Evolutionary conservation across 1,284 basidiomycete species (phyloP).

Genomic region (Pyrrhoderma lamaoense): DNA sequence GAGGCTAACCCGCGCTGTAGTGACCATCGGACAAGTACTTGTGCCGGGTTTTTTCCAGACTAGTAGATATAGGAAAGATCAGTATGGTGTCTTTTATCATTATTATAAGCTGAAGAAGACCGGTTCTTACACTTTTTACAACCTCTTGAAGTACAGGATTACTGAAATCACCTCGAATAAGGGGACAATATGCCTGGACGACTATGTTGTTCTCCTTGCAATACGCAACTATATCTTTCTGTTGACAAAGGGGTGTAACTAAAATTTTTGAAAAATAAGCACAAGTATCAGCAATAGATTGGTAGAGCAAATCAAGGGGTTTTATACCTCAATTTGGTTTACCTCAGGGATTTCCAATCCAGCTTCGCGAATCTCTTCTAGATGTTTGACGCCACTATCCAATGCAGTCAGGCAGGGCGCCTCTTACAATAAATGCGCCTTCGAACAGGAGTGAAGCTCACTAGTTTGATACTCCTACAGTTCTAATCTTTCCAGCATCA

Average conservation of each 20-base stretch:
- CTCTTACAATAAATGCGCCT: not conserved
- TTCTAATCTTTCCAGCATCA: conserved; percentile 40
- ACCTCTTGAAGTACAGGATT: conserved; percentile 37
- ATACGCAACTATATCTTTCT: conserved; percentile 41
- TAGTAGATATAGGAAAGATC: conserved; percentile 27
- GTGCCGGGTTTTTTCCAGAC: conserved; percentile 45
- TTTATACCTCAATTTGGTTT: conserved; percentile 39
- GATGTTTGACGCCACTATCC: conserved; percentile 40
- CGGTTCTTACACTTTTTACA: conserved; percentile 33
- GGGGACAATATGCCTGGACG: conserved; percentile 47
- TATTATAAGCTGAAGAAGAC: conserved; percentile 36
- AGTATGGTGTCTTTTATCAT: conserved; percentile 31
- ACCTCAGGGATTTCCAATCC: conserved; percentile 38
- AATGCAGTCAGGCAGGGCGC: not conserved
- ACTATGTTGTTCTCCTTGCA: conserved; percentile 39
- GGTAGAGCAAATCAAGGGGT: not conserved
- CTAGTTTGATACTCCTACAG: conserved; percentile 55
- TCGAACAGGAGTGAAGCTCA: conserved; percentile 21
- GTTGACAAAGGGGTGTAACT: conserved; percentile 53
- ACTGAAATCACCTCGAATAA: conserved; percentile 37
- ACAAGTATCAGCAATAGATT: too few species aligned
- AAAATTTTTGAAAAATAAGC: too few species aligned
- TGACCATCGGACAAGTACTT: conserved; percentile 64
- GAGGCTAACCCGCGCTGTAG: conserved; percentile 49
- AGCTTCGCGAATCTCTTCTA: conserved; percentile 38